phyloP scores from a whole-genome alignment of 495 filamentous ascomycete species.

The Pseudomonodictys pantanalensis region DNA sequence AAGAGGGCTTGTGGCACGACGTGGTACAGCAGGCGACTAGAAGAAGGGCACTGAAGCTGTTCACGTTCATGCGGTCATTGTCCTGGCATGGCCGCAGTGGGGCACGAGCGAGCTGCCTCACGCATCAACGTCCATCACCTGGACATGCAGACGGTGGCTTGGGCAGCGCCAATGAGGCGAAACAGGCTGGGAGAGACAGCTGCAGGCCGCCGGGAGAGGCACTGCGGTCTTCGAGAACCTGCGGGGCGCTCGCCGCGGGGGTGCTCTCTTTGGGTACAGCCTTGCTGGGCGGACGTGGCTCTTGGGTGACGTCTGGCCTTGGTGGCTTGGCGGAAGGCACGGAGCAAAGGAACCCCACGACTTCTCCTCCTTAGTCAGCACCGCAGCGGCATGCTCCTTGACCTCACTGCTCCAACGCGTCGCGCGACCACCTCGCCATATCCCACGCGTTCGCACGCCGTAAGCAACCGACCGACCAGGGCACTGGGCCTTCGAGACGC shows the following conservation, averaged over 20 bases:
- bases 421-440: background rate
- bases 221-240: no score
- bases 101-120: background rate
- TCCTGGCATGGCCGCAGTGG: background rate
- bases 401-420: background rate
- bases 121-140: background rate
- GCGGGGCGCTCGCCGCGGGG: no score
- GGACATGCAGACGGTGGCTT: background rate
- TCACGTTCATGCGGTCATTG: constrained; percentile 21
- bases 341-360: constrained; percentile 9
- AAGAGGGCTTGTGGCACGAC: background rate
- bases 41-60: background rate
- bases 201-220: no score
- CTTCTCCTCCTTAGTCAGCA: background rate
- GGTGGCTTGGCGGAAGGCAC: background rate
- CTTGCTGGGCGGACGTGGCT: no score
- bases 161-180: no score
- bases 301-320: no score
- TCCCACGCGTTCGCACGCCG: background rate
- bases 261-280: no score
- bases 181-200: no score
- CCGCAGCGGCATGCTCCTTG: no score
- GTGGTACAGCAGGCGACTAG: constrained; percentile 9
- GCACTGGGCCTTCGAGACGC: no score
- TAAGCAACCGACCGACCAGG: no score